Base-by-base conservation (phyloP, 768 basidiomycete species). In the Leucogyrophana mollusca region DNA sequence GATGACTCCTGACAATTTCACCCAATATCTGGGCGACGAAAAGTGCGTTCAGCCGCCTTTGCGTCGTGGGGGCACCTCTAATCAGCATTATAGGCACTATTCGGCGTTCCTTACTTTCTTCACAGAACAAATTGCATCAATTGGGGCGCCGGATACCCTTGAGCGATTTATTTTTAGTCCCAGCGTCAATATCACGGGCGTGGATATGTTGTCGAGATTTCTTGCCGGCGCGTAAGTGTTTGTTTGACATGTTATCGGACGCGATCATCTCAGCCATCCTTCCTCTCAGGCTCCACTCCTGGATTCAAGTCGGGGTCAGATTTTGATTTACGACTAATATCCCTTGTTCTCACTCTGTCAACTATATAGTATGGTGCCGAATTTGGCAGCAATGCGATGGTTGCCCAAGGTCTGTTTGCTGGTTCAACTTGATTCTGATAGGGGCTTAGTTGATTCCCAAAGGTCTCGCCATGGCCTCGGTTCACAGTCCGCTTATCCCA, bases 271-370 rank as follows among this genome's bases (percentile, higher is more conserved):
- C 16, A 37, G 16, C 6, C 9, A 40, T 46, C 9, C 18, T 24
- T 41, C 45, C 8, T 13, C 14, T 9, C 47, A 83, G 80, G 4
- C 47, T 76, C 10, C 82, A 84, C 60, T 78, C 80, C 0, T 58
- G 79, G 39, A 84, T 84, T 39, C 74, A 77, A 53, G 62, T 73
- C n/a, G 82, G 81, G 34, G 80, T 81, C 13, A 30, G 27, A 30
- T 7, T 30, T 30, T 30, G 56, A 35, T 43, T 34, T 11, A n/a
- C 35, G 30, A 27, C 42, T 49, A n/a, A 36, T 33, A 38, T n/a
- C n/a, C n/a, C n/a, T n/a, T n/a, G n/a, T n/a, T n/a, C n/a, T n/a
- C n/a, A n/a, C n/a, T n/a, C n/a, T 13, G 9, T 10, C 3, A 3
- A 30, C 25, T 47, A 17, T 21, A 14, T 34, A 80, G 78, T 79